Evolutionary conservation across 768 basidiomycete species (phyloP), one percentile per base, ranked within the genome.

Genomic region (Panus rudis): DNA sequence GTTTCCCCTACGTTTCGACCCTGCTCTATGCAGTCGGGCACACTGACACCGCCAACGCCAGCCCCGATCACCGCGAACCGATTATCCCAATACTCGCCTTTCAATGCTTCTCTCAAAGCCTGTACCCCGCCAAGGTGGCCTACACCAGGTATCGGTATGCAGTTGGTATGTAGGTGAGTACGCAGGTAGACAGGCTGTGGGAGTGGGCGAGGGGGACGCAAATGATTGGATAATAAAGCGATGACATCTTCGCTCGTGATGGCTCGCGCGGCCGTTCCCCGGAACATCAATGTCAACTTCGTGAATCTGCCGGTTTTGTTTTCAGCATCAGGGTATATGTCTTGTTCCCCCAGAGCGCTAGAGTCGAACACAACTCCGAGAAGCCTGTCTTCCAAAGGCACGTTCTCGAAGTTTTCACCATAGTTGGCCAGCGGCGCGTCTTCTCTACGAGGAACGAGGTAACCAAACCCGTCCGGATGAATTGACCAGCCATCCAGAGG

Each of bases 331-430:
- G 45, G 24, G 27, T 46, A 32, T 42, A 49, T 46, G 49, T 81
- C 78, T 49, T 92, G 82, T 4, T 63, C 71, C 1, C 76, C 67
- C 30, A 92, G 69, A 6, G 85, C 74, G 40, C 79, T 82, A 0
- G 87, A 88, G 60, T 98, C 94, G 63, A 97, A 97, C 10, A 97
- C 81, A 23, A 83, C 81, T 11, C 94, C 94, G 0, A 98, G 72
- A 16, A 87, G 73, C 3, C 78, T 76, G n/a, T n/a, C n/a, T n/a
- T n/a, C n/a, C n/a, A n/a, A n/a, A n/a, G 10, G 70, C 60, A 37
- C 42, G 30, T 19, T 39, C 33, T 35, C 21, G n/a, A 35, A 35
- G 33, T 17, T 35, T 20, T 39, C 1, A 34, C 25, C 14, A 21
- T 39, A 1, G 41, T 16, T 2, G 25, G n/a, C 13, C 47, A 45